Evolutionary conservation across 306 rosid genomes (phyloP).

Genomic region (Morella rubra): DNA sequence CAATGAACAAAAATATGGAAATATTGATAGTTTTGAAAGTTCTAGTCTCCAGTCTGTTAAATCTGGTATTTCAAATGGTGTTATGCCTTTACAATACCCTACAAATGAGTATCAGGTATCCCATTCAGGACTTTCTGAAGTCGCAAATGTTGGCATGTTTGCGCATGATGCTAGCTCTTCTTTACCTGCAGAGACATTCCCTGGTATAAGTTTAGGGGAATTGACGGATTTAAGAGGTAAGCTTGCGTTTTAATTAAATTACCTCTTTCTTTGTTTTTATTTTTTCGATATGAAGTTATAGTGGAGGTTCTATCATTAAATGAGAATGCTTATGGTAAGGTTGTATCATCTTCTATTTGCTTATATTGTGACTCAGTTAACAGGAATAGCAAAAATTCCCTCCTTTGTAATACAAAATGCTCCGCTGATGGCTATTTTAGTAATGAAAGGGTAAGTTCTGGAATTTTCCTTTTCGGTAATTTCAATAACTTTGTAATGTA

Average conservation of each 20-base stretch:
- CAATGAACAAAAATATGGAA: slow-evolving; percentile 61
- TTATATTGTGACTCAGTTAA: slow-evolving; percentile 44
- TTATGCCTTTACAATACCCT: slow-evolving; percentile 86
- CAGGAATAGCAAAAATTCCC: slow-evolving; percentile 33
- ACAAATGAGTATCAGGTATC: slow-evolving; percentile 93
- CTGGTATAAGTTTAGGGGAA: slow-evolving; percentile 34
- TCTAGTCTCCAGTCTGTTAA: slow-evolving; percentile 51
- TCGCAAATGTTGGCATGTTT: slow-evolving; percentile 37
- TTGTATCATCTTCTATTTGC: slow-evolving; percentile 21
- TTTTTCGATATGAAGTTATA: neutral
- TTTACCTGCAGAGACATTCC: slow-evolving; percentile 38
- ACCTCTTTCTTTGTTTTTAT: slow-evolving; percentile 7
- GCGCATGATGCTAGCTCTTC: slow-evolving; percentile 27
- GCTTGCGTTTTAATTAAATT: slow-evolving; percentile 19
- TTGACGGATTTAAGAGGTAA: slow-evolving; percentile 50
- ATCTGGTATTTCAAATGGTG: slow-evolving; percentile 62
- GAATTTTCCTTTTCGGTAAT: slow-evolving; percentile 1
- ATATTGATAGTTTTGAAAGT: slow-evolving; percentile 64
- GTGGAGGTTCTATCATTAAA: neutral
- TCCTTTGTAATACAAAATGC: slow-evolving; percentile 33
- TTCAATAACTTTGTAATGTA: too few relatives aligned
- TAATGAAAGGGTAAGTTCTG: slow-evolving; percentile 47
- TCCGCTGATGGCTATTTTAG: slow-evolving; percentile 37
- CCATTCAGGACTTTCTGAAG: slow-evolving; percentile 51
- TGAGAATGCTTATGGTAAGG: slow-evolving; percentile 23